These are phyloP conservation scores for Lentinula sp. DNA, from an alignment of 768 basidiomycete species.

Conservation along the genomic window DNA sequence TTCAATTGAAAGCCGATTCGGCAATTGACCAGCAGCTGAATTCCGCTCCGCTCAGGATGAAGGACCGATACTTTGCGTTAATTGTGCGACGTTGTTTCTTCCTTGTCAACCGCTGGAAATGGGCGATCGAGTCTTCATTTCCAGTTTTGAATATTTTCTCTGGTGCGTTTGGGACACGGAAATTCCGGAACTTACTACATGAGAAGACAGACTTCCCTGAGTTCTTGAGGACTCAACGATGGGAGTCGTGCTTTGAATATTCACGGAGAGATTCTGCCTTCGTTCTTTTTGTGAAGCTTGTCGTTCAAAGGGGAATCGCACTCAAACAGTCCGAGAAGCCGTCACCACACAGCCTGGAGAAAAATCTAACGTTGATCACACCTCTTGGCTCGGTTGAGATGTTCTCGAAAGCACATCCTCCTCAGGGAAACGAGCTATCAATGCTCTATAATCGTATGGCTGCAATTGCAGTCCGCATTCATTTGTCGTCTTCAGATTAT, in stretches of 20 bases:
- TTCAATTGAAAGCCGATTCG: slow-evolving; percentile 49
- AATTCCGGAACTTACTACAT: slow-evolving; percentile 64
- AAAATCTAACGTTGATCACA: slow-evolving; percentile 64
- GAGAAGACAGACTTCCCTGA: slow-evolving; percentile 62
- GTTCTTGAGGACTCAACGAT: slow-evolving; percentile 57
- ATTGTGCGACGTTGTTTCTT: slow-evolving; percentile 68
- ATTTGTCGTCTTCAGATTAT: slow-evolving; percentile 49
- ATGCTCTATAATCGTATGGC: slow-evolving; percentile 81
- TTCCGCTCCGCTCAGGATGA: slow-evolving; percentile 36
- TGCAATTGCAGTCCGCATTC: slow-evolving; percentile 63
- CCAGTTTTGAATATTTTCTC: slow-evolving; percentile 57
- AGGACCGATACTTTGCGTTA: slow-evolving; percentile 67
- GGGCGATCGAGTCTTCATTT: slow-evolving; percentile 57
- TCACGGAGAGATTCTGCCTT: slow-evolving; percentile 65
- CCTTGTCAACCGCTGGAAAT: slow-evolving; percentile 73
- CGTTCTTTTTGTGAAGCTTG: slow-evolving; percentile 74
- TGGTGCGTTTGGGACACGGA: slow-evolving; percentile 71
- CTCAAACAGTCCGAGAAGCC: slow-evolving; percentile 19
- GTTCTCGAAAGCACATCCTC: slow-evolving; percentile 49
- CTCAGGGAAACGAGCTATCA: slow-evolving; percentile 52
- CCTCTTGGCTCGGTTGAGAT: slow-evolving; percentile 63
- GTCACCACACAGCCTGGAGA: slow-evolving; percentile 43
- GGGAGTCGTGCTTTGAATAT: slow-evolving; percentile 43
- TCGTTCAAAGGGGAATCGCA: slow-evolving; percentile 54
- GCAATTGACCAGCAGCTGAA: slow-evolving; percentile 33